Conservation (phyloP, 2,329 filamentous ascomycete species). For the Fusarium burgessii region DNA sequence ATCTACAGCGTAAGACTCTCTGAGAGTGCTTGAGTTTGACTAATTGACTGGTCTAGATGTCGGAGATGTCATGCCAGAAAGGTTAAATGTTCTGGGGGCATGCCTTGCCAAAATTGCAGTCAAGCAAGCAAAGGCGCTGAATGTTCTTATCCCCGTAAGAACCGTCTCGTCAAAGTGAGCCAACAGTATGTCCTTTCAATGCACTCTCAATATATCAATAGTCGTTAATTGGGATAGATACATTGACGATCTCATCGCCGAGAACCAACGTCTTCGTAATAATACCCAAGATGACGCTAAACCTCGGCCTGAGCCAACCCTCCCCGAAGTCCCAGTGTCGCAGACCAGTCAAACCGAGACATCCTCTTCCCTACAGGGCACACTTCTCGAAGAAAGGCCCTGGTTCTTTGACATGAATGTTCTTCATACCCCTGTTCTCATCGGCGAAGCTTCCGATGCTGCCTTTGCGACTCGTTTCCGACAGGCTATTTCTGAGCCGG, state of each 20-base stretch:
- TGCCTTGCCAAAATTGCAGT: conserved; percentile 51
- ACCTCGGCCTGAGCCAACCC: conserved; percentile 22
- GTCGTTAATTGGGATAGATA: conserved; percentile 43
- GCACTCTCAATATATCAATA: fast-evolving
- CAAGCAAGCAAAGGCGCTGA: conserved; percentile 48
- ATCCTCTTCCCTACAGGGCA: conserved; percentile 32
- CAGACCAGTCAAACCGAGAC: conserved; percentile 13
- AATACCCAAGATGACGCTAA: conserved; percentile 23
- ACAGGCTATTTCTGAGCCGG: conserved; percentile 50
- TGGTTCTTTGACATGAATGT: conserved; percentile 53
- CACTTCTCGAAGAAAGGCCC: conserved; percentile 43
- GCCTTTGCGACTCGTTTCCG: conserved; percentile 54
- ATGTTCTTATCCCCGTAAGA: conserved; percentile 51
- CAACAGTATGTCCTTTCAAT: conserved; percentile 42
- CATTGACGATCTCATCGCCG: conserved; percentile 51
- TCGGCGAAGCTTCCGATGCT: conserved; percentile 53
- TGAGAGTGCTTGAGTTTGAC: not conserved
- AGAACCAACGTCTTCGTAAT: conserved; percentile 48
- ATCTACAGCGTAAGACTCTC: conserved; percentile 40
- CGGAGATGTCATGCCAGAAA: conserved; percentile 51
- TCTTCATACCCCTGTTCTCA: conserved; percentile 51
- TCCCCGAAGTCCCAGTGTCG: conserved; percentile 24
- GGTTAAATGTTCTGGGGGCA: conserved; percentile 51
- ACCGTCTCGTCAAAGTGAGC: conserved; percentile 50
- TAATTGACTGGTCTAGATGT: conserved; percentile 38